Percentiles rank a stretch among this genome's conserved stretches.
Evolutionary conservation across 2,329 filamentous ascomycete genomes (phyloP).

Genomic region (Fusarium ambrosium): DNA sequence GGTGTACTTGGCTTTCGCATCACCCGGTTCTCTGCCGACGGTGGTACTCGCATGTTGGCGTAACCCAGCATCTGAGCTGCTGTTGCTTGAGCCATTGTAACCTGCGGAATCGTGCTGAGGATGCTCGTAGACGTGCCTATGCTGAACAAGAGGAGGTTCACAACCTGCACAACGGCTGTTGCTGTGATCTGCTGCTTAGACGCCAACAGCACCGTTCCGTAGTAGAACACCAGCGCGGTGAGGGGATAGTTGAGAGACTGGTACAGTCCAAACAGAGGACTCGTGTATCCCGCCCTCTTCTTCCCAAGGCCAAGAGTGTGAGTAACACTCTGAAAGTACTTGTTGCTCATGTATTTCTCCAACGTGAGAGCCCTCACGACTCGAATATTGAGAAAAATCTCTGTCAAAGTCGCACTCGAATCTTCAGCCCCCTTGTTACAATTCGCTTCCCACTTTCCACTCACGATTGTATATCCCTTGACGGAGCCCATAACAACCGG

Average conservation of each 20-base stretch:
- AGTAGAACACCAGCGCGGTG: constrained; percentile 86
- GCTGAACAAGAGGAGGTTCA: constrained; percentile 87
- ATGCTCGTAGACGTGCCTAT: constrained; percentile 79
- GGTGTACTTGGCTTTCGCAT: constrained; percentile 42
- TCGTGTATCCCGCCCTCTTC: constrained; percentile 75
- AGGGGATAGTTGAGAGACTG: constrained; percentile 80
- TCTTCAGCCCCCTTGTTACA: constrained; percentile 74
- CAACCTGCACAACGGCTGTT: constrained; percentile 76
- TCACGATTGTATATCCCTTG: constrained; percentile 74
- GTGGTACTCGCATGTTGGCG: constrained; percentile 67
- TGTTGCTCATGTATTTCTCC: constrained; percentile 77
- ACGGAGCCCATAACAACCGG: constrained; percentile 78
- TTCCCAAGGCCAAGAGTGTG: constrained; percentile 72
- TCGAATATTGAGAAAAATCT: constrained; percentile 83
- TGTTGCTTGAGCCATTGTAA: constrained; percentile 79
- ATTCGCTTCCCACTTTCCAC: constrained; percentile 77
- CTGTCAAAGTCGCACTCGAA: constrained; percentile 71
- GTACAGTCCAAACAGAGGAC: constrained; percentile 81
- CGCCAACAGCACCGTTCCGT: constrained; percentile 76
- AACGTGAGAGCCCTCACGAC: constrained; percentile 82
- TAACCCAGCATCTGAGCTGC: constrained; percentile 81
- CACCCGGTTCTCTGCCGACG: constrained; percentile 71
- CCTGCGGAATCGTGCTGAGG: constrained; percentile 82
- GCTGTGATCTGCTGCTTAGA: constrained; percentile 62
- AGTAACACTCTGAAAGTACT: constrained; percentile 67